phyloP scores from a whole-genome alignment of 768 basidiomycete species.

The Cyclocybe aegerita region DNA sequence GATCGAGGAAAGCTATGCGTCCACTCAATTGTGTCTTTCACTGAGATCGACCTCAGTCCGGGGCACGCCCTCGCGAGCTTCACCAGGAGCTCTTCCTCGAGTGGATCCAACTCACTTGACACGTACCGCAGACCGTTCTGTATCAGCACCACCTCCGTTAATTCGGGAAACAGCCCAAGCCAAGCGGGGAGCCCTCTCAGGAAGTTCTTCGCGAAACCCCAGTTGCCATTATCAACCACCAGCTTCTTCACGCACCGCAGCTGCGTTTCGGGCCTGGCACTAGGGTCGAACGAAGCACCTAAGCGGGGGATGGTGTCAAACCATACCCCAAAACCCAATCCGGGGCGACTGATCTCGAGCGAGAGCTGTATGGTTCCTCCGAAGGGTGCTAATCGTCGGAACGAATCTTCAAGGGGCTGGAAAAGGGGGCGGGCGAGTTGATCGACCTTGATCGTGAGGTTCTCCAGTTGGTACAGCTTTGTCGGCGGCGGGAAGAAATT shows the following conservation, averaged over 20 bases:
- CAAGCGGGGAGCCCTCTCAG: slow-evolving; percentile 10
- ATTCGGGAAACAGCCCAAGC: slow-evolving; percentile 14
- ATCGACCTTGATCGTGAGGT: slow-evolving; percentile 12
- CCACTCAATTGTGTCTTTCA: not conserved
- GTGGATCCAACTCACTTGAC: not conserved
- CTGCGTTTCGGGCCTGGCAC: slow-evolving; percentile 10
- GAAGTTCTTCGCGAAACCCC: slow-evolving; percentile 12
- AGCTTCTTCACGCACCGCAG: slow-evolving; percentile 16
- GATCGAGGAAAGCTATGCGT: not conserved
- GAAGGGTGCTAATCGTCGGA: slow-evolving; percentile 11
- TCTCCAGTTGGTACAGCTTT: slow-evolving; percentile 2
- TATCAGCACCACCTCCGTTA: slow-evolving; percentile 12
- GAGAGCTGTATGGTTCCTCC: slow-evolving; percentile 11
- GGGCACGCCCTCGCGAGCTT: too few species aligned
- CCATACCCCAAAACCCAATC: slow-evolving; percentile 17
- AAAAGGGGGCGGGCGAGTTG: slow-evolving; percentile 9
- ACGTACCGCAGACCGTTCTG: not conserved
- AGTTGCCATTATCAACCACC: slow-evolving; percentile 17
- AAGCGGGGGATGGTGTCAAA: slow-evolving; percentile 6
- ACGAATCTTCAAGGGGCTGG: slow-evolving; percentile 12
- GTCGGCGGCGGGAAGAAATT: slow-evolving; percentile 15
- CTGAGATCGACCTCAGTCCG: not conserved
- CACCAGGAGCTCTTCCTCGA: too few species aligned
- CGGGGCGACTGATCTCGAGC: slow-evolving; percentile 12
- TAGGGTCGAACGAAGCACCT: not conserved